Evolutionary conservation across 2,329 filamentous ascomycete genomes (phyloP), one percentile per base, ranked within the genome.

Genomic region (Talaromyces piceae): DNA sequence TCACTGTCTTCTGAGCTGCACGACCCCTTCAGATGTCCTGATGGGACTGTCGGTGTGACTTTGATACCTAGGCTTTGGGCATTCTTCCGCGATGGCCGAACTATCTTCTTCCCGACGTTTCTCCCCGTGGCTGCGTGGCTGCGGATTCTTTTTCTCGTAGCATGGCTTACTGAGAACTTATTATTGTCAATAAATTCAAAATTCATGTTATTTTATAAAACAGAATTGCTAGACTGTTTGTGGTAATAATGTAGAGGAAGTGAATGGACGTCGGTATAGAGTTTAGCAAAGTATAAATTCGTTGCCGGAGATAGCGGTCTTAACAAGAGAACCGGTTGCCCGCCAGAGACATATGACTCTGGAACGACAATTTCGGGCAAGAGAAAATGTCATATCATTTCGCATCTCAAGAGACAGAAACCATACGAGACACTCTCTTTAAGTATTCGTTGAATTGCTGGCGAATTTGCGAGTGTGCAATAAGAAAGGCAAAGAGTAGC

Each of bases 121-220:
- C 49, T 52, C 6, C 52, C 52, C 9, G 25, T 45, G 6, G 49
- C 52, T 13, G 43, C 52, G 27, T 49, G 33, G 26, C 49, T 48
- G 30, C 52, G 49, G 33, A 54, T 54, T 25, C 50, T 49, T 37
- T 52, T 54, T 49, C 52, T 44, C 5, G 41, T 43, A 8, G 26
- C 45, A 16, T 26, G 41, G 41, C 45, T 31, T 11, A 54, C 41
- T 4, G 26, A 3, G 7, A 9, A n/a, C 16, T 52, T 52, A 23
- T 52, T 54, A 23, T 54, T 52, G 11, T 53, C 47, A 9, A 54
- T 54, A 11, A 54, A 54, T 41, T 54, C 49, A 20, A 49, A 54
- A 23, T 45, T 31, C 52, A 54, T 54, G 8, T 43, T 5, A 5
- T 18, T n/a, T 37, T 9, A 18, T 7, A 11, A 37, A 3, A 37